Evolutionary conservation across 257 asterid genomes (phyloP), one percentile per base, ranked within the genome.

Genomic region (Ocimum tenuiflorum): DNA sequence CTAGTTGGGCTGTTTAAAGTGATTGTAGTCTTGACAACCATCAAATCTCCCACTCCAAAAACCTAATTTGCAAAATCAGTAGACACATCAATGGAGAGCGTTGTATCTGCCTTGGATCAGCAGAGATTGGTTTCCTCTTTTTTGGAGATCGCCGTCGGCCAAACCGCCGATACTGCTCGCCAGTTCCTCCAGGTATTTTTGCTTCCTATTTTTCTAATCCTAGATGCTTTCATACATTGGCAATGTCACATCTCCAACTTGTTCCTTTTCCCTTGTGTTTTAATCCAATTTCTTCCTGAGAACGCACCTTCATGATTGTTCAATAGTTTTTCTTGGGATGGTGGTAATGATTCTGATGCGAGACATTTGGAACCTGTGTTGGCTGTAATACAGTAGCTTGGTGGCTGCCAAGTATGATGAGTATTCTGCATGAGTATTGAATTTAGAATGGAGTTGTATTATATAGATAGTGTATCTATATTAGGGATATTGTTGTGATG

Each of bases 131-230:
- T 91, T 10, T 69, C 89, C 22, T 84, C 89, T 13, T 91, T 91
- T 72, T 82, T 88, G 33, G 97, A 91, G 77, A 84, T 91, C 73
- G 96, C 97, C 75, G 95, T 82, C 22, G 97, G 96, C 42, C 94
- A 91, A 53, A 75, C 82, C 35, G 77, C 89, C 41, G 95, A 82
- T 3, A 91, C 89, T 29, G 97, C 97, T 60, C 89, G 91, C 36
- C 96, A 83, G 71, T 91, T 91, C 61, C 94, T 91, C 65, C 91
- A 88, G 97, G 97, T 86, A 59, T n/a, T 31, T 45, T 22, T n/a
- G 60, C 33, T 20, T 43, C 7, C 41, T 33, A 35, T 54, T 18
- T 54, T 42, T 29, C 8, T 3, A 17, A 7, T 51, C 48, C 29
- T 27, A 24, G 14, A 54, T 67, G 51, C n/a, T 45, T 42, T 46